These are phyloP conservation scores for Ceratocystis cacaofunesta DNA, from an alignment of 2,329 filamentous ascomycete genomes.

Conservation along the genomic window DNA sequence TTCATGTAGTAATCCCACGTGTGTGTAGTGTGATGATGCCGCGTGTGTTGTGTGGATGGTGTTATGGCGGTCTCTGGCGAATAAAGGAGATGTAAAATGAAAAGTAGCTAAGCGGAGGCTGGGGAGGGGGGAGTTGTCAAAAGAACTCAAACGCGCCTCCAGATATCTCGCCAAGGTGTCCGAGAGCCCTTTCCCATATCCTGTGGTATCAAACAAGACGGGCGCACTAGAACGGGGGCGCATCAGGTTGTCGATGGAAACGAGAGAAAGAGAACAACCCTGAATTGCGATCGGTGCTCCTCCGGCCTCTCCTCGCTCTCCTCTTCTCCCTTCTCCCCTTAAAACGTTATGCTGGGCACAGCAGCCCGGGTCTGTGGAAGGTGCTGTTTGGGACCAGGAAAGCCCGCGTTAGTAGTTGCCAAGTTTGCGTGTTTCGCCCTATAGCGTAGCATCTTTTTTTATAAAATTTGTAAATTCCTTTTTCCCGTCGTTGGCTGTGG, in stretches of 20 bases:
- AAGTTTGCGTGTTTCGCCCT: slow-evolving; percentile 1
- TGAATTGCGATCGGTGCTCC: slow-evolving; percentile 14
- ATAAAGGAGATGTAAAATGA: not conserved
- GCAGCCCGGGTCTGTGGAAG: not conserved
- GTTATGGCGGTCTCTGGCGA: not conserved
- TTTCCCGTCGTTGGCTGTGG: not conserved
- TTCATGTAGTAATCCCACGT: no score
- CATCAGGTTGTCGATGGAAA: not conserved
- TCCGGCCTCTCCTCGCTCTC: slow-evolving; percentile 10
- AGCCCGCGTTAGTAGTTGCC: not conserved
- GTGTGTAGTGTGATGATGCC: no score
- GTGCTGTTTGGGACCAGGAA: not conserved
- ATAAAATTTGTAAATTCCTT: not conserved
- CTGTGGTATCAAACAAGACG: not conserved
- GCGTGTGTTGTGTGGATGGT: no score
- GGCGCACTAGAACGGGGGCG: not conserved
- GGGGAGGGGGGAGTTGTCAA: no score
- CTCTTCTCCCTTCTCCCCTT: not conserved
- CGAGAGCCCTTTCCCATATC: not conserved
- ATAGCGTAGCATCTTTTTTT: not conserved
- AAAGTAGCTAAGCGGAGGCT: not conserved
- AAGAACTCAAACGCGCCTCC: not conserved
- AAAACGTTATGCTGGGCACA: slow-evolving; percentile 1
- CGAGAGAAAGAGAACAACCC: slow-evolving; percentile 4
- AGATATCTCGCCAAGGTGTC: not conserved